phyloP scores from a whole-genome alignment of 2,329 filamentous ascomycete genomes.

The Aspergillus sp. region DNA sequence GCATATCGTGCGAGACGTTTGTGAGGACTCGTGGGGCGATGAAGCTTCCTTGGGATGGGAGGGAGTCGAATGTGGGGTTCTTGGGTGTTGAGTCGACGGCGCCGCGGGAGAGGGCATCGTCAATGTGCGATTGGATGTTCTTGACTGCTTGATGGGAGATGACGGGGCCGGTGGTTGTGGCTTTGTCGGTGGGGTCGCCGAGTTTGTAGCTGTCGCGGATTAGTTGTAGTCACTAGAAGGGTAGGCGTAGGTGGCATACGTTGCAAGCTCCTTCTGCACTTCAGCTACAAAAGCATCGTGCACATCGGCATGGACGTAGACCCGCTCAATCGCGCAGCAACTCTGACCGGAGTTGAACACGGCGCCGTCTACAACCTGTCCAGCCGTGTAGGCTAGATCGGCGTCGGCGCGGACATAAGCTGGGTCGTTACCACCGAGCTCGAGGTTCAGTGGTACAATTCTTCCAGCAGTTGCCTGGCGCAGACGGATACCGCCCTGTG shows the following conservation, averaged over 20 bases:
- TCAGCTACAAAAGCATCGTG: conserved; percentile 82
- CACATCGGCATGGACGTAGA: conserved; percentile 83
- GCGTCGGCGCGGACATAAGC: conserved; percentile 84
- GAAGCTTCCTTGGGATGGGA: conserved; percentile 77
- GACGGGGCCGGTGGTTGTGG: conserved; percentile 82
- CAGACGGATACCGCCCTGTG: conserved; percentile 79
- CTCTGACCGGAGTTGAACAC: conserved; percentile 95
- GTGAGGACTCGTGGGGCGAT: conserved; percentile 80
- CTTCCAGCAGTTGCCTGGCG: conserved; percentile 80
- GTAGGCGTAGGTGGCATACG: conserved; percentile 21
- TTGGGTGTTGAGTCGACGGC: conserved; percentile 78
- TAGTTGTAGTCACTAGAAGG: not conserved
- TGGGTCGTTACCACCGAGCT: conserved; percentile 90
- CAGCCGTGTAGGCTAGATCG: conserved; percentile 83
- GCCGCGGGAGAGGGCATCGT: conserved; percentile 79
- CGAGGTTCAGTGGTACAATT: conserved; percentile 80
- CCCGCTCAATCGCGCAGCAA: conserved; percentile 85
- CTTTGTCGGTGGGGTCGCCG: conserved; percentile 76
- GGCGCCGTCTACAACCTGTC: conserved; percentile 87
- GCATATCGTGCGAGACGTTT: conserved; percentile 78
- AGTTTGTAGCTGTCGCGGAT: conserved; percentile 34
- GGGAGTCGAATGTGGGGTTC: conserved; percentile 72
- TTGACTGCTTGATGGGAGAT: conserved; percentile 76
- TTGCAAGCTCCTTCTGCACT: conserved; percentile 77
- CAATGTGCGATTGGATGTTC: conserved; percentile 75